Percentiles rank a stretch among this genome's conserved stretches.
Evolutionary conservation across 495 filamentous ascomycete species (phyloP).

Genomic region (Trichoderma virens): DNA sequence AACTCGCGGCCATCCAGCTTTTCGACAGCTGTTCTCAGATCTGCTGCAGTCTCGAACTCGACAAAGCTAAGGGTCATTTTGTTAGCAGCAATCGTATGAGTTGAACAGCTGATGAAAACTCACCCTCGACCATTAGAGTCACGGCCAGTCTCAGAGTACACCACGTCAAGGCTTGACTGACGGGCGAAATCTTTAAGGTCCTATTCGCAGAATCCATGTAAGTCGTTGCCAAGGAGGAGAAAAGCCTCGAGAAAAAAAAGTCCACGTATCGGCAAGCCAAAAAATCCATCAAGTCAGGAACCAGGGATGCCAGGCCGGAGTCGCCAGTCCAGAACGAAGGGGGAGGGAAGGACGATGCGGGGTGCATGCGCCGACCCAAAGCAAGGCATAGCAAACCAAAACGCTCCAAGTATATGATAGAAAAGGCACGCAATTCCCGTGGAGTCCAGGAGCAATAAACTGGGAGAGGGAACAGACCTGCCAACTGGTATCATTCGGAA

Average conservation of each 20-base stretch:
- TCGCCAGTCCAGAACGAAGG: conserved; percentile 2
- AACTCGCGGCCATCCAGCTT: conserved; percentile 89
- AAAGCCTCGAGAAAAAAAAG: conserved; percentile 30
- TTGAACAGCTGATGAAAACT: conserved; percentile 25
- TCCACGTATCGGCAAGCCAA: conserved; percentile 25
- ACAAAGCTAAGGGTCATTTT: conserved; percentile 63
- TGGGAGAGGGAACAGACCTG: conserved; percentile 85
- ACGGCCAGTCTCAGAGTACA: conserved; percentile 93
- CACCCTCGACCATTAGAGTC: conserved; percentile 92
- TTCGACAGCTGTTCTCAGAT: conserved; percentile 83
- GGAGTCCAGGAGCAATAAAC: conserved; percentile 44
- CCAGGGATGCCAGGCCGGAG: conserved; percentile 6
- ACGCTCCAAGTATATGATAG: conserved; percentile 19
- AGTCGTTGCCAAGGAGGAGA: conserved; percentile 41
- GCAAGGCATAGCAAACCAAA: conserved; percentile 18
- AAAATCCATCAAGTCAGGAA: conserved; percentile 13
- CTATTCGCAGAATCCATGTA: conserved; percentile 61
- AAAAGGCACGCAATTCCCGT: conserved; percentile 25
- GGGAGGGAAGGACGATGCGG: not conserved
- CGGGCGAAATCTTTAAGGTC: conserved; percentile 99
- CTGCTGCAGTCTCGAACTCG: conserved; percentile 88
- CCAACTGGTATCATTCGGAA: conserved; percentile 98
- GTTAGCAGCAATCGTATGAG: conserved; percentile 20
- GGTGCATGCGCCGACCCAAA: conserved; percentile 2
- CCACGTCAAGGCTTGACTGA: conserved; percentile 91